phyloP scores from a whole-genome alignment of 352 stramenopile genomes.

The Globisporangium echinulatum region DNA sequence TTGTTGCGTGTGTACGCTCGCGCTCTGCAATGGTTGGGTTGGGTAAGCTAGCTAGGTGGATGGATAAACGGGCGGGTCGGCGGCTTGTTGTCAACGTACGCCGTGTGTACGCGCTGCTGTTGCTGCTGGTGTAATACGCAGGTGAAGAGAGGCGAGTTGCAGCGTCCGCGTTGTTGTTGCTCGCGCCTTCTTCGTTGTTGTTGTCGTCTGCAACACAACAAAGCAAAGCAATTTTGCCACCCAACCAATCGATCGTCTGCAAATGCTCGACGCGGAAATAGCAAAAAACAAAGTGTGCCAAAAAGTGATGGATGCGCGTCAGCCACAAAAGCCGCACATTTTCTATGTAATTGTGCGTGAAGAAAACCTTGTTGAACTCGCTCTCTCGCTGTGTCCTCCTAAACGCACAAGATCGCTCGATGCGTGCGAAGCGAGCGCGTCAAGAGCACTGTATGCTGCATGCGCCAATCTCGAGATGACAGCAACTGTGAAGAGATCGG shows the following conservation, averaged over 20 bases:
- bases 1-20: neutral
- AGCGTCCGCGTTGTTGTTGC: neutral
- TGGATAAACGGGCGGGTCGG: too few relatives aligned
- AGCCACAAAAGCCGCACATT: neutral
- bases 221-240: conserved; percentile 5
- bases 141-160: neutral
- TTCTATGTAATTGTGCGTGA: too few relatives aligned
- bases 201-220: neutral
- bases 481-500: neutral
- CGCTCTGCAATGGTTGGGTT: too few relatives aligned
- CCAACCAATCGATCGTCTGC: conserved; percentile 16
- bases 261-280: conserved; percentile 2
- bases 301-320: neutral
- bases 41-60: too few relatives aligned
- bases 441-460: too few relatives aligned
- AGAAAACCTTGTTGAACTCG: too few relatives aligned
- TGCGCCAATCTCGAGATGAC: neutral
- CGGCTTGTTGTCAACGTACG: too few relatives aligned
- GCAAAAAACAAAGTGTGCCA: neutral
- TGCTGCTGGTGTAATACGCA: conserved; percentile 8
- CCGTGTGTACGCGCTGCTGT: neutral
- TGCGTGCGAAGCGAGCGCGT: too few relatives aligned
- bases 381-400: too few relatives aligned
- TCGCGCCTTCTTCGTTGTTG: neutral
- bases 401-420: too few relatives aligned